Evolutionary conservation across 108 stramenopile genomes (phyloP).

Genomic region (Parietichytrium sp.): DNA sequence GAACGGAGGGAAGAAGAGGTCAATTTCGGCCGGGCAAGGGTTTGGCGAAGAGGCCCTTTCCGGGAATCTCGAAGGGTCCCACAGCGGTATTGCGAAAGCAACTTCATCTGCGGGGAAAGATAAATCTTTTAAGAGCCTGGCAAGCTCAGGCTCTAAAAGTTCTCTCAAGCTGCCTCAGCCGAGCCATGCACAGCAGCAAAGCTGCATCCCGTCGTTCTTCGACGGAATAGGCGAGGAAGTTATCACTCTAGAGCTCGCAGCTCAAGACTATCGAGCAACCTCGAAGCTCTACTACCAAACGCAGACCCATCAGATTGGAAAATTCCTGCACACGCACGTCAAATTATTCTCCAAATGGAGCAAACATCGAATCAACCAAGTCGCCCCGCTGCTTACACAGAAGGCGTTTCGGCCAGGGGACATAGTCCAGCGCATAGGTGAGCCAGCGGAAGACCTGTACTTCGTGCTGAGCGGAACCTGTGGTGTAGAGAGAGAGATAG

Average conservation of each 20-base stretch:
- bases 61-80: not conserved
- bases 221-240: not conserved
- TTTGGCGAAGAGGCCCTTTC: not conserved
- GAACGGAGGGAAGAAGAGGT: not conserved
- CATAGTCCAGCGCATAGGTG: not conserved
- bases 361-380: conserved; percentile 21
- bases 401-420: not conserved
- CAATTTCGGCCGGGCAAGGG: conserved; percentile 4
- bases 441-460: conserved; percentile 18
- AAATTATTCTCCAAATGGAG: not conserved
- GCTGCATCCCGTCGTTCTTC: too few species aligned
- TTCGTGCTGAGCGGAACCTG: not conserved
- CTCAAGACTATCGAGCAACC: conserved; percentile 7
- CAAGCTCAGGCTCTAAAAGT: not conserved
- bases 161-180: not conserved
- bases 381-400: not conserved
- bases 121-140: too few species aligned
- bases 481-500: not conserved
- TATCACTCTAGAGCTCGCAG: not conserved
- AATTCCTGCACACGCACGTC: conserved; percentile 19
- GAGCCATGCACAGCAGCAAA: not conserved
- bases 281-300: not conserved
- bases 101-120: too few species aligned
- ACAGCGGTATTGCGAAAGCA: too few species aligned
- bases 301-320: not conserved